Evolutionary conservation across 177 flowering plant species (phyloP), one percentile per base, ranked within the genome.

Genomic region (Vitis hybrid): DNA sequence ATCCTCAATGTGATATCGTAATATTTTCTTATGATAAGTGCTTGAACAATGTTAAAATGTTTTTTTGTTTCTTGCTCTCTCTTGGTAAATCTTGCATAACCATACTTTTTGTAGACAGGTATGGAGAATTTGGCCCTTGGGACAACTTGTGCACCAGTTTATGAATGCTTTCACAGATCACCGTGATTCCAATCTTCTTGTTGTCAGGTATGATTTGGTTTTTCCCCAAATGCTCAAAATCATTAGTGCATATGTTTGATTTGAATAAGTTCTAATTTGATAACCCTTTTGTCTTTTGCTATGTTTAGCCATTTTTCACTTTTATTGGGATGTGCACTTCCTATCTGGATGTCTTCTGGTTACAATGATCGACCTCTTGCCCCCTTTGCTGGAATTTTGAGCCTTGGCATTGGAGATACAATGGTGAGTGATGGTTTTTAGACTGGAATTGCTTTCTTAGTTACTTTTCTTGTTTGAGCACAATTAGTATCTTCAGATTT

Each of bases 161-260:
- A 93, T 95, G 99, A 95, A 85, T 82, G 99, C 98, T 60, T 93
- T 95, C 77, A 92, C 98, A 15, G 99, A 95, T 75, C 99, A 95
- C 68, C 98, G 99, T 77, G 99, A 95, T 74, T 93, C 99, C 52
- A 97, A 95, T 76, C 75, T 89, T 78, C 91, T 95, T 52, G 85
- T 95, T 75, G 86, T 95, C 73, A 95, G 98, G 99, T 89, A 63
- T 71, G 65, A 11, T 59, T 16, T 64, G 59, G 65, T 52, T 8
- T 64, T 69, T 54, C 46, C 30, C 58, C 30, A 19, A 46, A 15
- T 32, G 60, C 65, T 15, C 12, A 16, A 10, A 61, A 56, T 57
- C 59, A 52, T 40, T 10, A 65, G 40, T 24, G 10, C 55, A 66
- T 19, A 49, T 64, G 32, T 50, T 11, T 71, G 56, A 10, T 51